A percentile compares a stretch with the other conserved stretches of the same genome.
Conservation (phyloP, 2,329 filamentous ascomycete genomes). For the Neonectria coccinea region DNA sequence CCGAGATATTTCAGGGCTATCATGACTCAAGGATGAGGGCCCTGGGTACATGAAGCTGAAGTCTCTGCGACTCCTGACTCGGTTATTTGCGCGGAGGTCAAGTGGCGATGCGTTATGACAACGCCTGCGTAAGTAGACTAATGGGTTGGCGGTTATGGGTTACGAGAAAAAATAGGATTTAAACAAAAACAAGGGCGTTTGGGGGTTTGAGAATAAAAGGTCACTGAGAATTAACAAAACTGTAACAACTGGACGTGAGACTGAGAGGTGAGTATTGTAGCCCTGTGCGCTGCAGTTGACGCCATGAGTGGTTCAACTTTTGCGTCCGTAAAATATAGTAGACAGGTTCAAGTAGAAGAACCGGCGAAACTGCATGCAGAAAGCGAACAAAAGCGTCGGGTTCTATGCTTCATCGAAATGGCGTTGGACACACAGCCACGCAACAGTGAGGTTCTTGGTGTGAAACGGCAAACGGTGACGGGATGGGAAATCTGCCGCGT, state of each 20-base stretch:
- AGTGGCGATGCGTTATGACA: slow-evolving; percentile 1
- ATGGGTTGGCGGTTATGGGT: slow-evolving; percentile 2
- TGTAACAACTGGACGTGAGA: neutral
- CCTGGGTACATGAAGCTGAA: neutral
- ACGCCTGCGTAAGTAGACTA: neutral
- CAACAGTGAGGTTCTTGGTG: slow-evolving; percentile 16
- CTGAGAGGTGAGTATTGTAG: no score
- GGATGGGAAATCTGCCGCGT: slow-evolving; percentile 49
- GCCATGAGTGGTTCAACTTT: neutral
- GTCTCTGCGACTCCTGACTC: neutral
- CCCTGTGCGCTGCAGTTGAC: neutral
- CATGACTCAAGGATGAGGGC: neutral
- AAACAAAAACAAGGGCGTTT: slow-evolving; percentile 30
- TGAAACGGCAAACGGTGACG: slow-evolving; percentile 3
- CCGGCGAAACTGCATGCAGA: neutral
- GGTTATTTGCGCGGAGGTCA: slow-evolving; percentile 6
- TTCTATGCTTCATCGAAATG: neutral
- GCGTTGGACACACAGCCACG: neutral
- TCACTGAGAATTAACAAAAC: neutral
- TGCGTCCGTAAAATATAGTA: neutral
- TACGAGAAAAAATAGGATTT: slow-evolving; percentile 11
- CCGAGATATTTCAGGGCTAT: neutral
- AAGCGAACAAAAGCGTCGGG: neutral
- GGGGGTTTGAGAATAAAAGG: slow-evolving; percentile 4
- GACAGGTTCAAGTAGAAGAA: neutral